A percentile compares a stretch with the other conserved stretches of the same genome.
Evolutionary conservation across 2,329 filamentous ascomycete species (phyloP).

Genomic region (Botryotinia calthae): DNA sequence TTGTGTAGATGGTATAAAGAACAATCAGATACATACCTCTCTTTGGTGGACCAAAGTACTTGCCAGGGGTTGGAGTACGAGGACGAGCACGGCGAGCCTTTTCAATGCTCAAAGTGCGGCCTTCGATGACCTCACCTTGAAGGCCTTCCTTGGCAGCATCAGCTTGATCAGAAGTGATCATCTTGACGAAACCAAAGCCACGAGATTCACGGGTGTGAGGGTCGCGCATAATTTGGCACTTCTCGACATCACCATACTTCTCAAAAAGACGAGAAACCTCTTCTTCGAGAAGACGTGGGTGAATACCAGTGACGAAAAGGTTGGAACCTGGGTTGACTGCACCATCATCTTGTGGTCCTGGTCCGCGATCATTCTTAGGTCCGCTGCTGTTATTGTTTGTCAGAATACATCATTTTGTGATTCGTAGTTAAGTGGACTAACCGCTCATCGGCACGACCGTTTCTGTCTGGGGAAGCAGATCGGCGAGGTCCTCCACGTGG

Average conservation of each 20-base stretch:
- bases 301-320: conserved; percentile 97
- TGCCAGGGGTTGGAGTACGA: conserved; percentile 93
- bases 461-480: conserved; percentile 58
- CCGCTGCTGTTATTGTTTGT: conserved; percentile 37
- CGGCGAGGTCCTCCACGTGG: conserved; percentile 58
- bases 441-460: conserved; percentile 48
- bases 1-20: conserved; percentile 38
- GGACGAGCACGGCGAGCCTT: conserved; percentile 95
- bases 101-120: conserved; percentile 95
- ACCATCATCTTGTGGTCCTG: conserved; percentile 63
- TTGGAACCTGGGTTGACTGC: conserved; percentile 93
- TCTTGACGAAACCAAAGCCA: conserved; percentile 99
- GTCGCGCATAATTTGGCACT: conserved; percentile 99
- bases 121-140: conserved; percentile 92
- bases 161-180: conserved; percentile 91
- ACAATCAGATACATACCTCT: conserved; percentile 66
- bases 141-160: conserved; percentile 96
- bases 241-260: conserved; percentile 98
- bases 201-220: conserved; percentile 98
- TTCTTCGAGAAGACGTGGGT: conserved; percentile 83
- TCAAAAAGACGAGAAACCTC: conserved; percentile 95
- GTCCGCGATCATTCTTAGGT: conserved; percentile 53
- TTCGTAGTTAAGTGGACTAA: conserved; percentile 36
- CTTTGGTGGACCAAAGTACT: conserved; percentile 99
- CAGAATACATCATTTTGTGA: conserved; percentile 17